phyloP scores from a whole-genome alignment of 2,329 filamentous ascomycete genomes.

The Lojkania enalia region DNA sequence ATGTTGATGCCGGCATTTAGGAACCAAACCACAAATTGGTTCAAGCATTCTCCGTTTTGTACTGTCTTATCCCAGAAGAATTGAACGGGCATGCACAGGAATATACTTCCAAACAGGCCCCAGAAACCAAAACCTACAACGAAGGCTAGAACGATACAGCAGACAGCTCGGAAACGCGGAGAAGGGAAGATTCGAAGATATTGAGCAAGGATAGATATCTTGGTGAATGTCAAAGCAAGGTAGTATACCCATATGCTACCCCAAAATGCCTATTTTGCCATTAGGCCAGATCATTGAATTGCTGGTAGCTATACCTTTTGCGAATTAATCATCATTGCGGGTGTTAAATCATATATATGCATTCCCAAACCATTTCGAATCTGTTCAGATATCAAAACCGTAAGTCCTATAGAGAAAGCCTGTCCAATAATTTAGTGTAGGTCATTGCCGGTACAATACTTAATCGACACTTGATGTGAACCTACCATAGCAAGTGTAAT shows the following conservation, averaged over 20 bases:
- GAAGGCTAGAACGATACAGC: conserved; percentile 32
- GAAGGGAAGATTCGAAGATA: conserved; percentile 37
- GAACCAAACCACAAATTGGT: conserved; percentile 36
- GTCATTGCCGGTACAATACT: background rate
- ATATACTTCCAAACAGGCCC: conserved; percentile 39
- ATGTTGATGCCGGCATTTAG: conserved; percentile 39
- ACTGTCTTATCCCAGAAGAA: conserved; percentile 39
- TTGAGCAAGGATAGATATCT: conserved; percentile 38
- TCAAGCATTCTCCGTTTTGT: conserved; percentile 32
- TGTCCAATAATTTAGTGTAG: conserved; percentile 16
- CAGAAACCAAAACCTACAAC: conserved; percentile 30
- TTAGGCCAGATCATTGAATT: background rate
- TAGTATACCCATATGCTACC: conserved; percentile 39
- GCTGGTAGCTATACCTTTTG: conserved; percentile 15
- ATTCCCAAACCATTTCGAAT: conserved; percentile 37
- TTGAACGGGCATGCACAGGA: conserved; percentile 36
- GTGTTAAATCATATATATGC: conserved; percentile 21
- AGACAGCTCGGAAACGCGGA: conserved; percentile 30
- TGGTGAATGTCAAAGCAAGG: conserved; percentile 35
- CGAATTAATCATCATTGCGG: conserved; percentile 14
- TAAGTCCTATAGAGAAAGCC: conserved; percentile 31
- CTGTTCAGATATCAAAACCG: conserved; percentile 32
- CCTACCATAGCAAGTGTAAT: conserved; percentile 40
- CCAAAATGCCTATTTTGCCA: conserved; percentile 35
- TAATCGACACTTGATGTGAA: too few relatives aligned